These are phyloP conservation scores for Amphichorda felina DNA, from an alignment of 2,329 filamentous ascomycete genomes.

Conservation along the genomic window DNA sequence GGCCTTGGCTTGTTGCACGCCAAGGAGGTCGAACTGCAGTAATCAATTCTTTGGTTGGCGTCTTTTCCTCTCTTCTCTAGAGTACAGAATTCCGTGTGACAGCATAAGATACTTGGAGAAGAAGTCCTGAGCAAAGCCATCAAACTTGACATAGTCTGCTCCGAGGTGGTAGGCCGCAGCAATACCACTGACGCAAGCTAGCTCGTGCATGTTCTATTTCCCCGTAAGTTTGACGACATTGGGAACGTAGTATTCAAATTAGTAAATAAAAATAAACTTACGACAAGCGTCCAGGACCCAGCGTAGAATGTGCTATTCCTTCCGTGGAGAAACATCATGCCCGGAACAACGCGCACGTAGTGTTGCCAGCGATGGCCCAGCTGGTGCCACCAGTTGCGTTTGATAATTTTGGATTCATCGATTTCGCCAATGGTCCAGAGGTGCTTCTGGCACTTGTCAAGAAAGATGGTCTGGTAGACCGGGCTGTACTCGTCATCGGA, in stretches of 20 bases:
- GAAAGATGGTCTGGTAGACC: constrained; percentile 59
- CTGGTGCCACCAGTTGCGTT: constrained; percentile 57
- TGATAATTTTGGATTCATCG: constrained; percentile 45
- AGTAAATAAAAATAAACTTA: too few relatives aligned
- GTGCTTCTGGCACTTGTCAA: constrained; percentile 43
- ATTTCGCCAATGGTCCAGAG: constrained; percentile 51
- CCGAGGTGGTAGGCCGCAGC: constrained; percentile 59
- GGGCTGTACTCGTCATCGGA: constrained; percentile 31
- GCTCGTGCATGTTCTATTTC: constrained; percentile 51
- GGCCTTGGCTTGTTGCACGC: too few relatives aligned
- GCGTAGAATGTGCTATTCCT: constrained; percentile 51
- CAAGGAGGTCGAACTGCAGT: too few relatives aligned
- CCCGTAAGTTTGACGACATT: neutral
- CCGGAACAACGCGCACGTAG: constrained; percentile 53
- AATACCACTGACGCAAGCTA: constrained; percentile 59
- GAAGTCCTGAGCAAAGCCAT: constrained; percentile 36
- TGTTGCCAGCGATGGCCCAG: constrained; percentile 53
- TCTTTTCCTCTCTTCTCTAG: constrained; percentile 18
- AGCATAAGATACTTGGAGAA: constrained; percentile 33
- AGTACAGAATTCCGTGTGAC: constrained; percentile 29
- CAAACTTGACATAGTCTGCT: constrained; percentile 49
- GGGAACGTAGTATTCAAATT: too few relatives aligned
- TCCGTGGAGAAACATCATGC: constrained; percentile 62
- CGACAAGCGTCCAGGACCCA: constrained; percentile 57
- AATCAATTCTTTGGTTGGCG: constrained; percentile 3